Conservation (phyloP, 2,329 filamentous ascomycete genomes). For the Aspergillus aculeatus region DNA sequence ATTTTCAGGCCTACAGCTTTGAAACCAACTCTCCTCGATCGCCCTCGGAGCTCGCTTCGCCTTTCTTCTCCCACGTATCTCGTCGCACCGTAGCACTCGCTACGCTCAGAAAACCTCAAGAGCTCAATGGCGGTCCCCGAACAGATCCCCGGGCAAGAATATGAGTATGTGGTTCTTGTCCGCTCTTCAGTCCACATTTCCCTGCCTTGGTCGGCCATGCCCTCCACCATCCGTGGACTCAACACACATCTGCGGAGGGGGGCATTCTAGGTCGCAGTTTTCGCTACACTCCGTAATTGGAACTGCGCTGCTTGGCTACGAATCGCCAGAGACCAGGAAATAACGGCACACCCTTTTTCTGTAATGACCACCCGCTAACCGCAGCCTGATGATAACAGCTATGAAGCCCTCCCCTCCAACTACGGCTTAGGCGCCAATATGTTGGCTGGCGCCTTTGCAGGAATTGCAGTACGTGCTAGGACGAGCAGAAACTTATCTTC, state of each 20-base stretch:
- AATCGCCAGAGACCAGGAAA: not conserved
- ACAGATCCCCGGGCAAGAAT: constrained; percentile 45
- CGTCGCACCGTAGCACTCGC: constrained; percentile 29
- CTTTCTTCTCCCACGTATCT: constrained; percentile 12
- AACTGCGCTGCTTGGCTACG: not conserved
- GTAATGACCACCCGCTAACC: constrained; percentile 21
- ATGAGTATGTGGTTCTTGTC: constrained; percentile 40
- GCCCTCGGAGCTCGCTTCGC: not conserved
- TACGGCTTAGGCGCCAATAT: constrained; percentile 94
- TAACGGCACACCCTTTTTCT: not conserved
- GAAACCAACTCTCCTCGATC: constrained; percentile 7
- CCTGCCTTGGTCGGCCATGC: constrained; percentile 2
- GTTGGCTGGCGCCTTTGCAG: constrained; percentile 92
- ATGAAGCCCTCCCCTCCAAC: constrained; percentile 91
- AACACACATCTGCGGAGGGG: no score
- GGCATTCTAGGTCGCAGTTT: not conserved
- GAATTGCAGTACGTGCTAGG: constrained; percentile 72
- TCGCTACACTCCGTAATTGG: not conserved
- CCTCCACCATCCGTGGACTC: not conserved
- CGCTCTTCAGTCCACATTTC: not conserved
- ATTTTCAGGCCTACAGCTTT: constrained; percentile 10
- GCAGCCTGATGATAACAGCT: constrained; percentile 52
- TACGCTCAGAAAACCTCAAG: constrained; percentile 33
- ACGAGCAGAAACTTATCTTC: not conserved
- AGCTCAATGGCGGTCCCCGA: constrained; percentile 45